These are phyloP conservation scores for Magnusiomyces sp. DNA, from an alignment of 1,139 yeast genomes.

Conservation along the genomic window DNA sequence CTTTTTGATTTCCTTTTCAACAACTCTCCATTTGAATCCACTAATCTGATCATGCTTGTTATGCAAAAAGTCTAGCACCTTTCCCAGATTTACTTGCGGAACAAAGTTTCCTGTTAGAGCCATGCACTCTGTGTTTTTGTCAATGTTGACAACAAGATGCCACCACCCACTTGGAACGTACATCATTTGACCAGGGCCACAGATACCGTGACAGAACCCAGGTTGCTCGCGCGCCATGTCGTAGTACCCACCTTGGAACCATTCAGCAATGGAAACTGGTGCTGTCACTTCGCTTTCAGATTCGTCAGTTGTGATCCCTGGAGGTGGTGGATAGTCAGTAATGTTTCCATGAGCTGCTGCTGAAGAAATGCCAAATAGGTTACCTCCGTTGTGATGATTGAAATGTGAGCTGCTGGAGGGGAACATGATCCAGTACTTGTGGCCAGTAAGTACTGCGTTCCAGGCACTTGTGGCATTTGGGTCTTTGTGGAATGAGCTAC, in stretches of 20 bases:
- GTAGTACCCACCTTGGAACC: conserved; percentile 78
- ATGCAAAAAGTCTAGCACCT: conserved; percentile 59
- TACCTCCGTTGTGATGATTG: neutral
- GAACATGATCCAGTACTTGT: conserved; percentile 81
- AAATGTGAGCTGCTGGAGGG: conserved; percentile 45
- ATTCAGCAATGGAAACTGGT: conserved; percentile 84
- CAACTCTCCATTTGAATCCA: conserved; percentile 47
- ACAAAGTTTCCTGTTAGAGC: conserved; percentile 78
- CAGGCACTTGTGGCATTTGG: conserved; percentile 89
- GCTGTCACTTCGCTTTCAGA: conserved; percentile 87
- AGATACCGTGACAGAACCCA: conserved; percentile 56
- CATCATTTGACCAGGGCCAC: conserved; percentile 77
- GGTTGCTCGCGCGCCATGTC: conserved; percentile 41
- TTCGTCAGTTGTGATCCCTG: conserved; percentile 72
- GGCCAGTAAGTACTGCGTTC: conserved; percentile 71
- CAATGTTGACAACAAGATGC: conserved; percentile 82
- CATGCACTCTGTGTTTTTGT: conserved; percentile 49
- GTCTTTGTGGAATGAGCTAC: conserved; percentile 87
- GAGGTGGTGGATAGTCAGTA: conserved; percentile 47
- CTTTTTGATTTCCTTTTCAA: conserved; percentile 6
- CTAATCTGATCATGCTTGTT: conserved; percentile 62
- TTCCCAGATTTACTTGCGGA: conserved; percentile 47
- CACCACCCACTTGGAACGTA: conserved; percentile 95
- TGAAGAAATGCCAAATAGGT: neutral
- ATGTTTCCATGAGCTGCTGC: neutral